Evolutionary conservation across 2,329 filamentous ascomycete species (phyloP).

Genomic region (Diaporthe sp.): DNA sequence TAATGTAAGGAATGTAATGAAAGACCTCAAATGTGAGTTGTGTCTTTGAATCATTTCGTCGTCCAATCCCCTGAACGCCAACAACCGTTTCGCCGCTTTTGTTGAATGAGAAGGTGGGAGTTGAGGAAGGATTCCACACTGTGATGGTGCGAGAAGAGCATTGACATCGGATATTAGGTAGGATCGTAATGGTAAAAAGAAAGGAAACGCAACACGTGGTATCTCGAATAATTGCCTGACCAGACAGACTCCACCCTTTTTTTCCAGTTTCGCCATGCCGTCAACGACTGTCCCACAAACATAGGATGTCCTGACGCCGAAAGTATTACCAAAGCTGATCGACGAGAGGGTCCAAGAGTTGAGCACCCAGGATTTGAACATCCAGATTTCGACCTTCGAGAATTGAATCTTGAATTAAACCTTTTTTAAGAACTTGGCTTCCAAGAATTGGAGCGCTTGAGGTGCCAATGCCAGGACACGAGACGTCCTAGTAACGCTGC

Average conservation of each 20-base stretch:
- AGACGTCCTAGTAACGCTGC: not conserved
- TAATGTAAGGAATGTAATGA: constrained; percentile 23
- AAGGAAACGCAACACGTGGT: constrained; percentile 22
- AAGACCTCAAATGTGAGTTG: not conserved
- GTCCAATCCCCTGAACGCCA: constrained; percentile 9
- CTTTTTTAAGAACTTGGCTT: not conserved
- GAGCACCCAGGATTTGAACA: not conserved
- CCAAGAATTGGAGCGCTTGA: not conserved
- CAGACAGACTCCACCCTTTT: not conserved
- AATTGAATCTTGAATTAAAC: not conserved
- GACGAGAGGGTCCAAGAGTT: not conserved
- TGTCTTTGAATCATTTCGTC: constrained; percentile 12
- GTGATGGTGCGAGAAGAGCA: not conserved
- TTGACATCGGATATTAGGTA: constrained; percentile 11
- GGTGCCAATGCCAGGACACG: not conserved
- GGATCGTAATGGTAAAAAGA: constrained; percentile 6
- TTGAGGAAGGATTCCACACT: not conserved
- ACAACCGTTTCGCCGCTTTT: not conserved
- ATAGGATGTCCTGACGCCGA: constrained; percentile 16
- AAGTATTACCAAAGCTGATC: constrained; percentile 1
- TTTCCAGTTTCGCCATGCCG: constrained; percentile 20
- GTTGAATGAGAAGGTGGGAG: not conserved
- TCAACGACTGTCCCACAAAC: constrained; percentile 11
- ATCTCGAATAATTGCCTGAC: constrained; percentile 29
- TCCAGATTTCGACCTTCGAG: not conserved